Percentiles rank a stretch among this genome's conserved stretches.
These are phyloP conservation scores for Penicillium corylophilum DNA, from an alignment of 2,329 filamentous ascomycete genomes.

Conservation along the genomic window DNA sequence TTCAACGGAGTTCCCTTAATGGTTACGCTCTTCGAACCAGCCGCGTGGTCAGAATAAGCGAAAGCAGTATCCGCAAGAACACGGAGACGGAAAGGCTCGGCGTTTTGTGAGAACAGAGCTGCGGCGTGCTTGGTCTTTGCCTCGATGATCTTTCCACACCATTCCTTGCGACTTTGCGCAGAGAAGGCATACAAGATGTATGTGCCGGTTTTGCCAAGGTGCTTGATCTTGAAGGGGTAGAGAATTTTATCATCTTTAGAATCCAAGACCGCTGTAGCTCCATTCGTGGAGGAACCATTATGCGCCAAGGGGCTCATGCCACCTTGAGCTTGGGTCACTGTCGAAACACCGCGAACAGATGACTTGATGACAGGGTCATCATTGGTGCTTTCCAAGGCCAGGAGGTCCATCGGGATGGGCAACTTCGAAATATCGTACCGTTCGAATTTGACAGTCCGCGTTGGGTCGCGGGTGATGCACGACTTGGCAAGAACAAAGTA, in stretches of 20 bases:
- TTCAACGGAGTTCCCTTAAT: conserved; percentile 91
- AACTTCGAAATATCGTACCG: conserved; percentile 91
- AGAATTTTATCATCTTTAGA: conserved; percentile 76
- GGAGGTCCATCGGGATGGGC: conserved; percentile 92
- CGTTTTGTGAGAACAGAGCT: conserved; percentile 85
- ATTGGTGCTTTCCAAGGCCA: conserved; percentile 87
- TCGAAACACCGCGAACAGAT: conserved; percentile 66
- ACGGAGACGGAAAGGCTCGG: conserved; percentile 87
- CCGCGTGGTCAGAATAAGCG: conserved; percentile 45
- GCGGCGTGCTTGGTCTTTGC: conserved; percentile 93
- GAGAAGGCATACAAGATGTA: conserved; percentile 87
- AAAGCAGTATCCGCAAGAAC: conserved; percentile 94
- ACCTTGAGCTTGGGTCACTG: conserved; percentile 56
- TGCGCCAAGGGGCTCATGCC: conserved; percentile 57
- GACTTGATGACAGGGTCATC: conserved; percentile 87
- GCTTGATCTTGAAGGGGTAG: conserved; percentile 94
- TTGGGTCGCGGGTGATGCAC: conserved; percentile 65
- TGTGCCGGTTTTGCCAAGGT: conserved; percentile 80
- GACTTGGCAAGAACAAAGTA: conserved; percentile 90
- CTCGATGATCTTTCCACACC: conserved; percentile 91
- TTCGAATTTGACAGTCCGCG: conserved; percentile 71
- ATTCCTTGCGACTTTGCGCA: conserved; percentile 73
- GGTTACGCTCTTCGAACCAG: conserved; percentile 66
- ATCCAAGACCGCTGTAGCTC: conserved; percentile 51
- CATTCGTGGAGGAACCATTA: conserved; percentile 60